Evolutionary conservation across 805 yeast genomes (phyloP), one percentile per base, ranked within the genome.

Genomic region (Candida maesae): DNA sequence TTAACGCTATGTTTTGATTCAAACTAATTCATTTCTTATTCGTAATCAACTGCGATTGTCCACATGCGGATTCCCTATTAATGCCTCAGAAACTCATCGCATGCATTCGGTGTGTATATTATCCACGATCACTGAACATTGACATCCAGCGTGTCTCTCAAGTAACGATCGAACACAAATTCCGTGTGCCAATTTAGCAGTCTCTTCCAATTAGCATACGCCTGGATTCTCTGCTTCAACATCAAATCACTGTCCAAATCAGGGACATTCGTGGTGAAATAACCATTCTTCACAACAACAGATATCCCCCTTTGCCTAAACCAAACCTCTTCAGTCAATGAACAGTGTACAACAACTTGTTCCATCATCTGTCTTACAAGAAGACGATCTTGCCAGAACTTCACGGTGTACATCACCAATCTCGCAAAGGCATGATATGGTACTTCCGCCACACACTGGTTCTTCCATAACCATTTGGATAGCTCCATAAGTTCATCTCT

Each of bases 391-490:
- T 46, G 35, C 47, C 47, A 44, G 4, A 28, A 31, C 19, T 29
- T 42, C 9, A 47, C 40, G 1, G 45, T 35, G 41, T 49, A 52
- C 6, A 42, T 9, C 10, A 46, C 5, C 27, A 53, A 26, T 16
- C 38, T 47, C 30, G 40, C 44, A 15, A 56, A 49, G 1, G 52
- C 49, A 9, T 44, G 37, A 33, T 42, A 56, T 19, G 60, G 60
- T 1, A 45, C 58, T 25, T 47, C 49, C 5, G 52, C 18, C 2
- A 33, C 20, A 14, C 53, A 43, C 14, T 48, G 41, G 7, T 42
- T 38, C 1, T 47, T 38, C 56, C 57, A 50, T 19, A 56, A 18
- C 60, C 60, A 56, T 29, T 35, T 39, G 12, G 47, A 46, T 10
- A 51, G 19, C 6, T 33, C 32, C 36, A 45, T 31, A 6, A 55